Base-by-base conservation (phyloP, 2,329 filamentous ascomycete species). In the Phialophora expanda region DNA sequence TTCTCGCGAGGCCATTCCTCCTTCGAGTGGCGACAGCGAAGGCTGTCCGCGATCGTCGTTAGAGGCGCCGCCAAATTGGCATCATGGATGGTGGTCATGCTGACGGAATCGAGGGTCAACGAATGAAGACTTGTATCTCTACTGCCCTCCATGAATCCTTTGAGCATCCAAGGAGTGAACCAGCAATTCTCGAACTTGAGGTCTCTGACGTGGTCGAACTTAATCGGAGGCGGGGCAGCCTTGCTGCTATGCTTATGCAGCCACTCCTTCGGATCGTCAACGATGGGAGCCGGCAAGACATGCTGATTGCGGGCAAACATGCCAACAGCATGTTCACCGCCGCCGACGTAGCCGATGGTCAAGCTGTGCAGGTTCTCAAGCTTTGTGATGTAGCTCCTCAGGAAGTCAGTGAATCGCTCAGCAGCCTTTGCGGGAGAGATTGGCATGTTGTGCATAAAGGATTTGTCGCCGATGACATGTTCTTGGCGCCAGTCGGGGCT, bases 141-240 rank as follows among this genome's bases (percentile, higher is more conserved):
- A 75, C 88, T 84, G 4, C 76, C 74, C 2, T 78, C 77, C 65
- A 88, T 77, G 59, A 88, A 80, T 11, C 81, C 78, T 34, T 83
- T 73, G 34, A 91, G 79, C 1, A 87, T 80, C 48, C 83, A 79
- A 0, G 89, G 88, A 2, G 84, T 84, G 12, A 87, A 78, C 88
- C 89, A 91, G 76, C 89, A 90, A 71, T 91, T 91, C 70, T 86
- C 86, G 8, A 91, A 78, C 0, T 84, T 87, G 2, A 92, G 75
- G 57, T 86, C 79, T 66, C 85, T 79, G 26, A 91, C 75, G 70
- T 85, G 75, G 2, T 84, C 85, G 53, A 92, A 81, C 0, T 75
- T 74, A n/a, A 88, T 73, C 5, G 87, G 65, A 30, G 77, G 74
- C 9, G 73, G 59, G 11, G 71, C 38, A 1, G 44, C 12, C n/a